phyloP scores from a whole-genome alignment of 2,329 filamentous ascomycete genomes.

The Aspergillus unguis region DNA sequence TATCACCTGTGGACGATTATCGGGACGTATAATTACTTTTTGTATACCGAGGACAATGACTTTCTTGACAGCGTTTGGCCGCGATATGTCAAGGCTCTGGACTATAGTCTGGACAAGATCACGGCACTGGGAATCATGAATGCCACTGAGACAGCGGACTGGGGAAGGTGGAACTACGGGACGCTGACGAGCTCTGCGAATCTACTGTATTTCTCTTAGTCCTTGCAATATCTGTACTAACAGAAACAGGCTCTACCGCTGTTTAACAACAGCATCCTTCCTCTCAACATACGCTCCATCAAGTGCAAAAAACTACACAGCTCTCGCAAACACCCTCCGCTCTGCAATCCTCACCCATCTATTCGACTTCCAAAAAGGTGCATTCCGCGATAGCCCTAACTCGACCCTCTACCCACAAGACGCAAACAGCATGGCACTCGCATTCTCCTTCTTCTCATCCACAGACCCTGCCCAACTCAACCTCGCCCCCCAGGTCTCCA shows the following conservation, averaged over 20 bases:
- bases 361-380: conserved; percentile 49
- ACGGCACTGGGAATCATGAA: conserved; percentile 47
- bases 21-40: conserved; percentile 57
- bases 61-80: conserved; percentile 51
- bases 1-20: conserved; percentile 55
- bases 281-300: conserved; percentile 51
- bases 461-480: neutral
- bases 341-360: conserved; percentile 47
- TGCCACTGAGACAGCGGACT: conserved; percentile 50
- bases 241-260: conserved; percentile 46
- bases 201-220: conserved; percentile 39
- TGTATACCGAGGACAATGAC: conserved; percentile 52
- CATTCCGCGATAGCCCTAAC: conserved; percentile 55
- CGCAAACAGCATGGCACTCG: conserved; percentile 55
- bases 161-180: conserved; percentile 52
- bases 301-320: conserved; percentile 34
- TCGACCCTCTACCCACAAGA: conserved; percentile 58
- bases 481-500: conserved; percentile 41
- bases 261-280: conserved; percentile 51
- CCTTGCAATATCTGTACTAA: neutral
- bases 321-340: conserved; percentile 45
- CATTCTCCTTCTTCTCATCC: conserved; percentile 42
- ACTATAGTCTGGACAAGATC: conserved; percentile 45
- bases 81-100: conserved; percentile 49
- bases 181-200: conserved; percentile 34